Conservation (phyloP, 2,329 filamentous ascomycete species). For the Parasarocladium wereldwijsianum region DNA sequence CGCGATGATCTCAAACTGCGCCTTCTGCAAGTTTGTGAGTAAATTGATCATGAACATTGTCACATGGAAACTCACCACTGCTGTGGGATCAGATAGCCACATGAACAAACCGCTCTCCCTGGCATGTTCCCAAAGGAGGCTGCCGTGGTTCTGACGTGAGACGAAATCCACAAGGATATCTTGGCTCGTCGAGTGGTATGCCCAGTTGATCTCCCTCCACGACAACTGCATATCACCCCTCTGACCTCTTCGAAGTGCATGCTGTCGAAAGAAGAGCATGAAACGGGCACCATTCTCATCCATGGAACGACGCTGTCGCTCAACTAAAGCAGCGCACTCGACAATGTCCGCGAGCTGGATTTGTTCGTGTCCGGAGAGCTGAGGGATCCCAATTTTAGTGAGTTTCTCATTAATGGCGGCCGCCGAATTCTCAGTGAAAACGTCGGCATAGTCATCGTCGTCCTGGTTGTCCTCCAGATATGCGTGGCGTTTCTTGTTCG, state of each 20-base stretch:
- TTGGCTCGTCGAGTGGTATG: constrained; percentile 72
- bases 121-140: constrained; percentile 73
- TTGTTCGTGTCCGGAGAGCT: constrained; percentile 74
- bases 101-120: constrained; percentile 83
- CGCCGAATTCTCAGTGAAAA: constrained; percentile 59
- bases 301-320: constrained; percentile 75
- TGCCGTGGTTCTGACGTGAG: constrained; percentile 61
- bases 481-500: constrained; percentile 17
- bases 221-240: constrained; percentile 51
- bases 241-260: constrained; percentile 54
- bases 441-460: constrained; percentile 40
- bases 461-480: constrained; percentile 19
- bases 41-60: neutral
- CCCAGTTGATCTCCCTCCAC: constrained; percentile 74
- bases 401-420: constrained; percentile 60
- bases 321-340: constrained; percentile 71
- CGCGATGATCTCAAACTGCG: constrained; percentile 80
- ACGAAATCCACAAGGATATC: constrained; percentile 82
- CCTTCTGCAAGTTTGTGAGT: constrained; percentile 15
- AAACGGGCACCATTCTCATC: constrained; percentile 83
- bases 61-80: constrained; percentile 45
- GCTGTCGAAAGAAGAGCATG: constrained; percentile 74
- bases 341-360: constrained; percentile 74
- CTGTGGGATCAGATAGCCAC: constrained; percentile 70
- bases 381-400: constrained; percentile 58